Evolutionary conservation across 2,329 filamentous ascomycete species (phyloP), one percentile per base, ranked within the genome.

Genomic region (Colletotrichum falcatum): DNA sequence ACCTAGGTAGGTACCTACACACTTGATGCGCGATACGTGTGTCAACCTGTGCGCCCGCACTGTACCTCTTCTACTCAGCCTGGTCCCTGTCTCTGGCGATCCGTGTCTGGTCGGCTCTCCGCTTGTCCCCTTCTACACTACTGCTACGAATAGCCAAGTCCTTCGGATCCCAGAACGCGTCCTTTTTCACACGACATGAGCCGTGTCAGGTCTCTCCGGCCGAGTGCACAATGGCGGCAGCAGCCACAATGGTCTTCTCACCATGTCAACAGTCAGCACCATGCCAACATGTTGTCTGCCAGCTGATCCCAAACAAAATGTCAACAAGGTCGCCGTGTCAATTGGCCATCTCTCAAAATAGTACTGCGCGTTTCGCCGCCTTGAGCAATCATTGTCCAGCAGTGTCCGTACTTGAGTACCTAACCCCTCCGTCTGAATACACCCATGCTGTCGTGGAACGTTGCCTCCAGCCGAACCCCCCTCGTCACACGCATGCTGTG

Each of bases 21-120:
- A 54, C 30, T 35, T 54, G 20, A 14, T 54, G 28, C 28, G 33
- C 56, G 30, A 33, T 3, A n/a, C 26, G 26, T 9, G 28, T 30
- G 14, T n/a, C 37, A 16, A 23, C 39, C n/a, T 16, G 16, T n/a
- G 23, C 23, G 20, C n/a, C 55, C 67, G 55, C 56, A 66, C 67
- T 58, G 63, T 70, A 51, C 54, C 23, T 49, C 39, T 44, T 35
- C 23, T 23, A 37, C 28, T 33, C 46, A 39, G n/a, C 51, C 20
- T 49, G 64, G 64, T 67, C 65, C 55, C 53, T 46, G 64, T 68
- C 51, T 59, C 58, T 70, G 68, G 59, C 51, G 51, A 70, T 62
- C 64, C 58, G 58, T 68, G 58, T 61, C 67, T 69, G 53, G n/a
- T 46, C 16, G 14, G 23, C 46, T 20, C n/a, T 28, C 46, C 46